These are phyloP conservation scores for Penicillium brasilianum DNA, from an alignment of 2,329 filamentous ascomycete species.

Conservation along the genomic window DNA sequence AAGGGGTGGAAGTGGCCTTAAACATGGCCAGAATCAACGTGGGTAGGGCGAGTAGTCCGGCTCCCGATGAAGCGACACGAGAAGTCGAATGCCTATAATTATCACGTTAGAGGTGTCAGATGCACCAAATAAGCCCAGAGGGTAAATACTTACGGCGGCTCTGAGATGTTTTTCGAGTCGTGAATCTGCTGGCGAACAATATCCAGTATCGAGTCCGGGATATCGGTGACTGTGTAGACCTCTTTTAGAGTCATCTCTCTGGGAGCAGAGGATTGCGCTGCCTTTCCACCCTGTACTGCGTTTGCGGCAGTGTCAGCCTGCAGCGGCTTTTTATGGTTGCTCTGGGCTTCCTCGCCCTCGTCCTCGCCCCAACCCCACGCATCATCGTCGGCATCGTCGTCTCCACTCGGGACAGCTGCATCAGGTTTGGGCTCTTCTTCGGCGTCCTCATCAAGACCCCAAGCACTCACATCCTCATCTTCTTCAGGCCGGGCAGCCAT, in stretches of 20 bases:
- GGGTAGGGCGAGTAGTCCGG: conserved; percentile 52
- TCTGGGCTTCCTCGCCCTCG: conserved; percentile 55
- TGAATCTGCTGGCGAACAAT: conserved; percentile 49
- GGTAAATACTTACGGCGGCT: conserved; percentile 41
- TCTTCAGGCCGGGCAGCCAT: conserved; percentile 30
- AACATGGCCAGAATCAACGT: conserved; percentile 57
- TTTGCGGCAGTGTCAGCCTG: conserved; percentile 24
- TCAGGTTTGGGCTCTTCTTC: conserved; percentile 30
- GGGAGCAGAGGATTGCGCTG: conserved; percentile 28
- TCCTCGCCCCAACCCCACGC: conserved; percentile 90
- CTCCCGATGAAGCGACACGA: conserved; percentile 47
- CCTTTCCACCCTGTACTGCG: conserved; percentile 31
- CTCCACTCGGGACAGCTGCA: conserved; percentile 26
- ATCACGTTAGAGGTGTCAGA: conserved; percentile 27
- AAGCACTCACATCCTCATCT: conserved; percentile 55
- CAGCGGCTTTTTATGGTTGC: conserved; percentile 28
- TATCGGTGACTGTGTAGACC: conserved; percentile 84
- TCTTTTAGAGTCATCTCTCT: conserved; percentile 80
- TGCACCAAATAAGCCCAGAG: no score
- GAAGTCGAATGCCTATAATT: conserved; percentile 38
- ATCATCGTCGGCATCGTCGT: conserved; percentile 56
- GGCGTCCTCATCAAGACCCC: conserved; percentile 55
- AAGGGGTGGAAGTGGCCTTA: conserved; percentile 54
- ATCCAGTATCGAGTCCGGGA: conserved; percentile 74
- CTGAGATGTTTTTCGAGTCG: conserved; percentile 47